A percentile compares a stretch with the other conserved stretches of the same genome.
Conservation (phyloP, 2,329 filamentous ascomycete genomes). For the Orbilia quercus region DNA sequence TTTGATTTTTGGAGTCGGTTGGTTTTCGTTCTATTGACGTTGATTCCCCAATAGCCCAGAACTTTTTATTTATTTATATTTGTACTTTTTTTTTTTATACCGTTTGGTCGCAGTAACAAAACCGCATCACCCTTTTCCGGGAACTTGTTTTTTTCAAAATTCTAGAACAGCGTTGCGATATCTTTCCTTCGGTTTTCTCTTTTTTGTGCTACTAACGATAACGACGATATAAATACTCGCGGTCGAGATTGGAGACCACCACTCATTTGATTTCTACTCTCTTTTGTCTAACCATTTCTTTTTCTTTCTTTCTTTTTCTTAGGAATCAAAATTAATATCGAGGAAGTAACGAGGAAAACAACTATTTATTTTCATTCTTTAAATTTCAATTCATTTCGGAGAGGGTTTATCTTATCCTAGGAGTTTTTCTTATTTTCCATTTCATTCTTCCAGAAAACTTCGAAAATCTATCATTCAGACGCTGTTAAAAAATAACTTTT, state of each 20-base stretch:
- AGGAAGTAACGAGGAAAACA: slow-evolving; percentile 1
- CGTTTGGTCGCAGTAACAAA: slow-evolving; percentile 45
- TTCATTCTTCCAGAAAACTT: slow-evolving; percentile 4
- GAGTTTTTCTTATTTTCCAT: neutral
- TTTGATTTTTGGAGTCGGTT: slow-evolving; percentile 44
- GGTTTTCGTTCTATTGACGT: slow-evolving; percentile 32
- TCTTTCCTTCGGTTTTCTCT: slow-evolving; percentile 6
- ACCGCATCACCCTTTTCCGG: slow-evolving; percentile 6
- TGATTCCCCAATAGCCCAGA: slow-evolving; percentile 44
- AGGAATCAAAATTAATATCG: slow-evolving; percentile 27
- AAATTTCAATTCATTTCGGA: neutral
- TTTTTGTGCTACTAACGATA: slow-evolving; percentile 24
- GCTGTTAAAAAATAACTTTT: slow-evolving; percentile 4
- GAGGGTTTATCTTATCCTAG: neutral
- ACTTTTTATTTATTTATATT: slow-evolving; percentile 26
- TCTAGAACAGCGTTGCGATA: slow-evolving; percentile 55
- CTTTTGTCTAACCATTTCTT: slow-evolving; percentile 20
- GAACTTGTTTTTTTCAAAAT: slow-evolving; percentile 22
- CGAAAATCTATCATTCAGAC: neutral
- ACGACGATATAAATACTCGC: slow-evolving; percentile 4
- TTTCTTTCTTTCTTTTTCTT: too few relatives aligned
- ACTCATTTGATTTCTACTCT: slow-evolving; percentile 21
- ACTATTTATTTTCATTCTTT: neutral
- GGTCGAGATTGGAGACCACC: slow-evolving; percentile 9
- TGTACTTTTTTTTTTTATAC: slow-evolving; percentile 34